phyloP scores from a whole-genome alignment of 129 eudicot species.

The Flaveria ramosissima region DNA sequence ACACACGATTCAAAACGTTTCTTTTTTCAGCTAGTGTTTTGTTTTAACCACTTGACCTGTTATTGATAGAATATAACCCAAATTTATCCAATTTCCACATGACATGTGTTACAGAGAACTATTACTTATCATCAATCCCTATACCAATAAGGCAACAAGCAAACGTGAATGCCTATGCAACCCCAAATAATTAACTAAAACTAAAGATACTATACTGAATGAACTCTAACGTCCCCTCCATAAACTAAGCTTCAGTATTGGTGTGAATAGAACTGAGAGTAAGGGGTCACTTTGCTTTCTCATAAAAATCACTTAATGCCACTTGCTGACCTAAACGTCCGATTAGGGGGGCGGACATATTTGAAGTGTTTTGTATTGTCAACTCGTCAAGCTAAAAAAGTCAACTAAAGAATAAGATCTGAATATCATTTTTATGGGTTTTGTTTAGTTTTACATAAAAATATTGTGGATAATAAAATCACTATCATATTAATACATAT shows the following conservation, averaged over 20 bases:
- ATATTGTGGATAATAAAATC: neutral
- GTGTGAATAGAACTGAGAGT: slow-evolving; percentile 5
- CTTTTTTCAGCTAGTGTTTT: neutral
- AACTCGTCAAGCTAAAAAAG: neutral
- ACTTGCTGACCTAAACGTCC: neutral
- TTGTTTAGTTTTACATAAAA: neutral
- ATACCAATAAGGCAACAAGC: neutral
- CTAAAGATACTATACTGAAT: neutral
- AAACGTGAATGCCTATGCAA: neutral
- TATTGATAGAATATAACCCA: neutral
- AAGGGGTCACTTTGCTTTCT: neutral
- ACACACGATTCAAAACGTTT: neutral
- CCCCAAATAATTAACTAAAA: neutral
- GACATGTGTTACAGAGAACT: neutral
- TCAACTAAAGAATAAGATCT: neutral
- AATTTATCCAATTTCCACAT: neutral
- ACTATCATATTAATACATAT: neutral
- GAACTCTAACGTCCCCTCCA: neutral
- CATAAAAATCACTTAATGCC: neutral
- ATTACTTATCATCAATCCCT: neutral
- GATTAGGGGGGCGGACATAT: neutral
- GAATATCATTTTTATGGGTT: neutral
- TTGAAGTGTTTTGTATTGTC: too few species aligned
- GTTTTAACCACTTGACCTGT: neutral
- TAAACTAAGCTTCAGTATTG: neutral